A percentile compares a stretch with the other conserved stretches of the same genome.
Evolutionary conservation across 2,329 filamentous ascomycete genomes (phyloP).

Genomic region (Hymenotorrendiella dingleyae): DNA sequence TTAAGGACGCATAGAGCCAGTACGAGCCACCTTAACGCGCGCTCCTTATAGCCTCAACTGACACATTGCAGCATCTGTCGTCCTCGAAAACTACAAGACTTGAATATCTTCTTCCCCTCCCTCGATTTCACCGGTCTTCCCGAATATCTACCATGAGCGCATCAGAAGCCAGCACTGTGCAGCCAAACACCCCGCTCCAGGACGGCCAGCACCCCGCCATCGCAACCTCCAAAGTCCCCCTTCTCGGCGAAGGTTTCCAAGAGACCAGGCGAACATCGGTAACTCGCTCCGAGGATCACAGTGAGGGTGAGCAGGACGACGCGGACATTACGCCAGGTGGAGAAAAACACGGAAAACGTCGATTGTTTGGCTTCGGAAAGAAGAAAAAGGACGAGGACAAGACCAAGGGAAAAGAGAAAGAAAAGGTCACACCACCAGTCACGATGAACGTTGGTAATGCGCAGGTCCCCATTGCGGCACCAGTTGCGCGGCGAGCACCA

Average conservation of each 20-base stretch:
- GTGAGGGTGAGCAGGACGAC: conserved; percentile 22
- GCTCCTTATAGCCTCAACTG: conserved; percentile 17
- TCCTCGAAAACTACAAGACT: too few species aligned
- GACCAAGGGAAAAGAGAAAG: conserved; percentile 38
- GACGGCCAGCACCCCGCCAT: conserved; percentile 13
- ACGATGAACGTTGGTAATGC: conserved; percentile 16
- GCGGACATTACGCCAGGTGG: conserved; percentile 30
- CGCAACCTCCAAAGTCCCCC: conserved; percentile 25
- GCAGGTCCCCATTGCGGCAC: conserved; percentile 22
- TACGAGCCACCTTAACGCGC: conserved; percentile 8
- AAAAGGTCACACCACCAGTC: conserved; percentile 25
- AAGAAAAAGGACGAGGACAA: conserved; percentile 60
- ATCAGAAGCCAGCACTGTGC: conserved; percentile 25
- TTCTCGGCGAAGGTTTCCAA: conserved; percentile 31
- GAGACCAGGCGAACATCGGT: conserved; percentile 18
- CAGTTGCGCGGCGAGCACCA: conserved; percentile 27
- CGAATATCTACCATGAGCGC: conserved; percentile 22
- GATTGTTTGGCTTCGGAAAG: conserved; percentile 56
- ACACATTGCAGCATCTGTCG: conserved; percentile 13
- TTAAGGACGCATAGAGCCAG: conserved; percentile 15
- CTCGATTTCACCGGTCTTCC: not conserved
- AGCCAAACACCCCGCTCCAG: conserved; percentile 24
- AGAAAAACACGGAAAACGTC: conserved; percentile 46
- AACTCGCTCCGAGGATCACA: conserved; percentile 22
- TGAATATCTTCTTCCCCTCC: not conserved